phyloP scores from a whole-genome alignment of 192 early-diverging fungal species.

The Phycomyces blakesleeanus region DNA sequence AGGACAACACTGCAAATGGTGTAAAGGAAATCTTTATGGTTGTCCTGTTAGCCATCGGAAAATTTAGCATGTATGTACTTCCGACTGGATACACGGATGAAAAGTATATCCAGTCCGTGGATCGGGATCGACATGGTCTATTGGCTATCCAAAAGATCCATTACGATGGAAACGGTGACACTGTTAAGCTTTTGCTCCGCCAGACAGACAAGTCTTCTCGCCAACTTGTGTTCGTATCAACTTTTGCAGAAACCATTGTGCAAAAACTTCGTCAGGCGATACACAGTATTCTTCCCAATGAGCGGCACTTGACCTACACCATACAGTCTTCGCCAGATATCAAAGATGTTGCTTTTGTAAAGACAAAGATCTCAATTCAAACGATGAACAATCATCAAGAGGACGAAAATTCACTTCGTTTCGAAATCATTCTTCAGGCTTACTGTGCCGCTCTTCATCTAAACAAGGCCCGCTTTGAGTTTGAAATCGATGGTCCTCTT shows the following conservation, averaged over 20 bases:
- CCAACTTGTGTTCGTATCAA: conserved; percentile 16
- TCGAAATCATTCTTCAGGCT: conserved; percentile 21
- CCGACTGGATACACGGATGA: conserved; percentile 10
- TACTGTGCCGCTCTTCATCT: conserved; percentile 35
- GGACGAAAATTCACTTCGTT: conserved; percentile 9
- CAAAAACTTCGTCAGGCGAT: conserved; percentile 27
- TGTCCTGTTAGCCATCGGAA: conserved; percentile 27
- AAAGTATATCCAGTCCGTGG: conserved; percentile 18
- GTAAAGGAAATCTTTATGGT: conserved; percentile 21
- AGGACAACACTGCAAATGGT: neutral
- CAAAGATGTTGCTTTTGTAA: neutral
- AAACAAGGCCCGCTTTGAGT: conserved; percentile 22
- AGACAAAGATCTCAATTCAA: neutral
- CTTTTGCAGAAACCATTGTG: conserved; percentile 22
- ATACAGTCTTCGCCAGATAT: neutral
- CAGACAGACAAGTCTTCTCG: conserved; percentile 8
- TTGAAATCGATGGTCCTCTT: conserved; percentile 5
- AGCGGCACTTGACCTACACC: neutral
- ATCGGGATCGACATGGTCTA: conserved; percentile 28
- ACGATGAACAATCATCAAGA: neutral
- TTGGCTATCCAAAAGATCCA: conserved; percentile 23
- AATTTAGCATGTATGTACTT: conserved; percentile 29
- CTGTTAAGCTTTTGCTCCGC: conserved; percentile 18
- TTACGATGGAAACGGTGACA: conserved; percentile 23
- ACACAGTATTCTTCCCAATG: conserved; percentile 13